Evolutionary conservation across 179 eudicot species (phyloP).

Genomic region (Silene coronaria): DNA sequence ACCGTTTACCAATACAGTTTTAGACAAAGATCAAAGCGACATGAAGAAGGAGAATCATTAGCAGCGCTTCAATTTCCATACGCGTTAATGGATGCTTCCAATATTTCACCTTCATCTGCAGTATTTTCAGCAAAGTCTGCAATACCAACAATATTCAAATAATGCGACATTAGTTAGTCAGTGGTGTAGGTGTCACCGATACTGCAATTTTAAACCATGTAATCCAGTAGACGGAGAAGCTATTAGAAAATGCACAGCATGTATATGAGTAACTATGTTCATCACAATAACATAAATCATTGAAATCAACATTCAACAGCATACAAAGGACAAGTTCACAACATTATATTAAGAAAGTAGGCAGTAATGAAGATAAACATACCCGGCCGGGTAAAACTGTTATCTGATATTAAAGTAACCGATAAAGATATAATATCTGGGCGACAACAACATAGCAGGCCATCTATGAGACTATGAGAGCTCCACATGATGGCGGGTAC

Average conservation of each 20-base stretch:
- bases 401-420: not conserved
- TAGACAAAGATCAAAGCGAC: not conserved
- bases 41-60: not conserved
- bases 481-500: too few species aligned
- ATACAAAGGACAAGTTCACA: not conserved
- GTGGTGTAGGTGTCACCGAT: too few species aligned
- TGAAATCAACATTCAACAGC: not conserved
- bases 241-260: too few species aligned
- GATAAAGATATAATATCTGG: not conserved
- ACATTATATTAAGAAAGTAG: too few species aligned
- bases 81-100: not conserved
- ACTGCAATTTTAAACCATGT: too few species aligned
- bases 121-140: not conserved
- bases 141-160: not conserved
- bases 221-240: too few species aligned
- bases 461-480: constrained; percentile 10
- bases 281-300: not conserved
- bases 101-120: not conserved
- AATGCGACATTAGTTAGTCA: too few species aligned
- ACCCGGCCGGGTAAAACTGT: not conserved
- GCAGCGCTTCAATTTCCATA: not conserved
- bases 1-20: not conserved
- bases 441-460: constrained; percentile 3
- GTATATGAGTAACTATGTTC: too few species aligned
- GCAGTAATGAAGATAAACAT: not conserved